phyloP scores from a whole-genome alignment of 345 rosid genomes.

The Lepidium didymum region DNA sequence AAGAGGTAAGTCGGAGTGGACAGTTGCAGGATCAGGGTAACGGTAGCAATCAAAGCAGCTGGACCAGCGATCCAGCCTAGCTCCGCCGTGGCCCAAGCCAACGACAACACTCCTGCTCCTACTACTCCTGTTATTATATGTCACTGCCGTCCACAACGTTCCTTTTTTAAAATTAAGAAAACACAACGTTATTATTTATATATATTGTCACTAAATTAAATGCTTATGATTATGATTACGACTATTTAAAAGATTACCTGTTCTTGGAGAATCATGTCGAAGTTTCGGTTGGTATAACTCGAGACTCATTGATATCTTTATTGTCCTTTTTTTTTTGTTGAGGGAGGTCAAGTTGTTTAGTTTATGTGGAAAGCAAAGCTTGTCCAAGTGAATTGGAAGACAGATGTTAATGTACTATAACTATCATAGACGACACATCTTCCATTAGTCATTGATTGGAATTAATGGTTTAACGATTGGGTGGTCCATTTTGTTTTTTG shows the following conservation, averaged over 20 bases:
- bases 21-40: constrained; percentile 52
- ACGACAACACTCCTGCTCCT: constrained; percentile 75
- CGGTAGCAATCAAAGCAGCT: constrained; percentile 39
- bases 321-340: not conserved
- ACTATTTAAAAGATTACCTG: not conserved
- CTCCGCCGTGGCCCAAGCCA: constrained; percentile 66
- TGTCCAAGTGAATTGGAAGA: not conserved
- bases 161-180: constrained; percentile 24
- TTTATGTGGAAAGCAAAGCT: not conserved
- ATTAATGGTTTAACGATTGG: not conserved
- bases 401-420: not conserved
- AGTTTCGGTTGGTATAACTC: not conserved
- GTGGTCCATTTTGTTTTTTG: not conserved
- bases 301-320: not conserved
- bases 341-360: not conserved
- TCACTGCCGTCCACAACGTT: constrained; percentile 50
- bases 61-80: constrained; percentile 82
- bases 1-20: constrained; percentile 37
- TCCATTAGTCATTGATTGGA: not conserved
- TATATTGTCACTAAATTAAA: not conserved
- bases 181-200: not conserved
- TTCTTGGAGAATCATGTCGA: constrained; percentile 14
- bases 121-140: constrained; percentile 74
- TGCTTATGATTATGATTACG: not conserved
- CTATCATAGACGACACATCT: not conserved